Evolutionary conservation across 1,284 basidiomycete species (phyloP), one percentile per base, ranked within the genome.

Genomic region (Phellinidium pouzarii): DNA sequence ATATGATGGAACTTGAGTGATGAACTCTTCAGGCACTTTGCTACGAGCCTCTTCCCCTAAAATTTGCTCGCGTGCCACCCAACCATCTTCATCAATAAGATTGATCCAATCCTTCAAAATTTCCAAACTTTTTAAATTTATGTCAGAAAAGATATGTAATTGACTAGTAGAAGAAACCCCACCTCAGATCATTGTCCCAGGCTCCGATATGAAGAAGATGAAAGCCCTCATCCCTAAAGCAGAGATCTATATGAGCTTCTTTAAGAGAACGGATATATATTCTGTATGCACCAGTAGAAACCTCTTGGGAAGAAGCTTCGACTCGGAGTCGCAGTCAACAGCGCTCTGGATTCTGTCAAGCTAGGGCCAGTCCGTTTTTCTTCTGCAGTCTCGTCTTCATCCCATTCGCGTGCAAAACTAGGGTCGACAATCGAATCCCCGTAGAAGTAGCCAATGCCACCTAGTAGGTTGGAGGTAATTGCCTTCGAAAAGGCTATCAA

Each of bases 61-160:
- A 55, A 96, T 96, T 66, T 97, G 94, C 69, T 97, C 94, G 17
- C 94, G 78, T 2, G 84, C 94, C 48, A 97, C 88, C 94, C 94
- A 97, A 2, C 94, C 94, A 60, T 96, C 81, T 26, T 89, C 85
- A 63, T 97, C 92, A 54, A 96, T 91, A 40, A 96, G 76, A 55
- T 82, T 72, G 55, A 96, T 83, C 94, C 94, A 97, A 60, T 85
- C 82, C 61, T 84, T 84, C 41, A 97, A 70, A 54, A 97, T 95
- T 64, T 93, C 87, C 23, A 96, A 75, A 61, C 90, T 88, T 56
- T 36, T 38, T 41, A 52, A 17, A 29, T 2, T 9, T 22, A 23
- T 19, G 12, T 48, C 19, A 25, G 19, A 7, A 9, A 34, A 22
- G 26, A 44, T 8, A 38, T 7, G 44, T 38, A 14, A 43, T 36